Evolutionary conservation across 345 rosid genomes (phyloP).

Genomic region (Brassica carinata): DNA sequence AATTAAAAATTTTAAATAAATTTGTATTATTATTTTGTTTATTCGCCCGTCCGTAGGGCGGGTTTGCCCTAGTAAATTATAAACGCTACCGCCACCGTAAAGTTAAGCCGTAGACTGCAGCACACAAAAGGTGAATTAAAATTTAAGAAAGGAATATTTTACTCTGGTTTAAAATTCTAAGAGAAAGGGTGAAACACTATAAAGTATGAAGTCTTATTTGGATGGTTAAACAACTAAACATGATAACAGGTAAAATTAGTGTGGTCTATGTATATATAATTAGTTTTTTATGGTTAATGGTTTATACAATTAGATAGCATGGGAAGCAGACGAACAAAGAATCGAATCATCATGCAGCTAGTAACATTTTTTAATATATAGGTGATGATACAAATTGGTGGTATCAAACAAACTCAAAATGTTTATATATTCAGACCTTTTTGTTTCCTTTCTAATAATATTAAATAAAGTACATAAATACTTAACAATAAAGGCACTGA

Average conservation of each 20-base stretch:
- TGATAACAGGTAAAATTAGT: background rate
- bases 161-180: background rate
- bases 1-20: too few species aligned
- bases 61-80: background rate
- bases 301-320: background rate
- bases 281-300: background rate
- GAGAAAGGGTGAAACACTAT: background rate
- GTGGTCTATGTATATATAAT: background rate
- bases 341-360: constrained; percentile 29
- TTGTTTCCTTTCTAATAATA: constrained; percentile 37
- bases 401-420: constrained; percentile 37
- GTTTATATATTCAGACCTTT: constrained; percentile 33
- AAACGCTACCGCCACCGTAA: background rate
- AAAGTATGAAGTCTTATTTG: background rate
- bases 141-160: background rate
- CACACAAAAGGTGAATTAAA: too few species aligned
- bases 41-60: too few species aligned
- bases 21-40: too few species aligned
- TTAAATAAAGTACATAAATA: constrained; percentile 5
- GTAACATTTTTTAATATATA: constrained; percentile 20
- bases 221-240: background rate
- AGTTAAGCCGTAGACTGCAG: background rate
- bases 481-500: constrained; percentile 30
- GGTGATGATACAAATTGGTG: constrained; percentile 34
- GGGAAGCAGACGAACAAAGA: constrained; percentile 14